Percentiles rank a stretch among this genome's conserved stretches.
phyloP scores from a whole-genome alignment of 164 flowering plant species.

The Pachysandra terminalis region DNA sequence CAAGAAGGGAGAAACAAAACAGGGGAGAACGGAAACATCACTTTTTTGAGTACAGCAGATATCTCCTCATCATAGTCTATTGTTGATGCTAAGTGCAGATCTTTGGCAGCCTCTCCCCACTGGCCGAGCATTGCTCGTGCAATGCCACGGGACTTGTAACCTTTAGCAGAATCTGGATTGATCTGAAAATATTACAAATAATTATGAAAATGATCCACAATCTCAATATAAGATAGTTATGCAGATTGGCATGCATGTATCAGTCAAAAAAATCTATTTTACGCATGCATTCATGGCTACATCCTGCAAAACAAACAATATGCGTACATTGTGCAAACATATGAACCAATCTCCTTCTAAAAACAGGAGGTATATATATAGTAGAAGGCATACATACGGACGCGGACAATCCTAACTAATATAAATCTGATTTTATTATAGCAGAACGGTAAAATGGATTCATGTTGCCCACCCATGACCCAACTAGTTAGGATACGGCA shows the following conservation, averaged over 20 bases:
- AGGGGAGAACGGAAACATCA: conserved; percentile 10
- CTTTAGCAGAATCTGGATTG: conserved; percentile 97
- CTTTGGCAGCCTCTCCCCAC: conserved; percentile 95
- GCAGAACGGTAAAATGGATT: too few species aligned
- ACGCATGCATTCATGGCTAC: too few species aligned
- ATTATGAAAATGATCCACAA: neutral
- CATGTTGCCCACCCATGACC: too few species aligned
- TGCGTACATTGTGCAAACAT: too few species aligned
- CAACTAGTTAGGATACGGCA: too few species aligned
- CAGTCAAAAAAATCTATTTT: neutral
- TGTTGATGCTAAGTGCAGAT: conserved; percentile 89
- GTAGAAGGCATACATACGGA: too few species aligned
- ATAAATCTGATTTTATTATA: too few species aligned
- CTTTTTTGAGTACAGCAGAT: conserved; percentile 77
- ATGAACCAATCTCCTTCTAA: too few species aligned
- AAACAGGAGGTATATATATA: too few species aligned
- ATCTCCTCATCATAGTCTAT: conserved; percentile 93
- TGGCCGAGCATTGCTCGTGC: conserved; percentile 88
- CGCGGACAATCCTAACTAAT: too few species aligned
- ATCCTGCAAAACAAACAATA: too few species aligned
- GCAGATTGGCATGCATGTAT: neutral
- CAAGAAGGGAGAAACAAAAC: neutral
- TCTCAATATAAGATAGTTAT: neutral
- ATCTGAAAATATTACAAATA: conserved; percentile 40
- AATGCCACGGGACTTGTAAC: conserved; percentile 90